These are phyloP conservation scores for Agaricus bisporus DNA, from an alignment of 768 basidiomycete species.

Conservation along the genomic window DNA sequence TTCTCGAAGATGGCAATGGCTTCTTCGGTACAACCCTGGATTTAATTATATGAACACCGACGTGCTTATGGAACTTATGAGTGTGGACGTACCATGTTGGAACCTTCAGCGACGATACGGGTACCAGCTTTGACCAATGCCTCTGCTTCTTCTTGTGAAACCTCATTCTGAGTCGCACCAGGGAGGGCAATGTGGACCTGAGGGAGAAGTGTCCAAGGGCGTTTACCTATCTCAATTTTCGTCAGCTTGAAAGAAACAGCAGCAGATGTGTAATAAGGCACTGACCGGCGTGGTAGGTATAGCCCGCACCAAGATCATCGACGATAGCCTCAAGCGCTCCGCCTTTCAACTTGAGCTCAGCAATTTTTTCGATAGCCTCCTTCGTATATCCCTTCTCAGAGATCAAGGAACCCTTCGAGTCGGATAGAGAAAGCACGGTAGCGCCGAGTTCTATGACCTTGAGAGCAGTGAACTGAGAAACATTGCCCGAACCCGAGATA, in stretches of 20 bases:
- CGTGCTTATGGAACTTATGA: neutral
- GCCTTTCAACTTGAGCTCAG: slow-evolving; percentile 48
- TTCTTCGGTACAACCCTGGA: slow-evolving; percentile 58
- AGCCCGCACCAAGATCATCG: slow-evolving; percentile 25
- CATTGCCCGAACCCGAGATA: slow-evolving; percentile 67
- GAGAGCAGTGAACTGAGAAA: slow-evolving; percentile 69
- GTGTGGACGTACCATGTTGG: slow-evolving; percentile 47
- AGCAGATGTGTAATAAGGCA: neutral
- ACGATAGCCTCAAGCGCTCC: slow-evolving; percentile 35
- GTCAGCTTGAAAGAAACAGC: neutral
- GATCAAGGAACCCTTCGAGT: slow-evolving; percentile 68
- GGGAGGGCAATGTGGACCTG: slow-evolving; percentile 66
- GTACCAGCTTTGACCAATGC: slow-evolving; percentile 63
- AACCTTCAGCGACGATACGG: slow-evolving; percentile 69
- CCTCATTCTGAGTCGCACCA: slow-evolving; percentile 68
- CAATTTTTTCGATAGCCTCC: slow-evolving; percentile 46
- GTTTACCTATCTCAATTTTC: slow-evolving; percentile 29
- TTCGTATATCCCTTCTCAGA: slow-evolving; percentile 52
- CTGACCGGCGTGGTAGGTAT: slow-evolving; percentile 43
- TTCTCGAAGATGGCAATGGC: slow-evolving; percentile 69
- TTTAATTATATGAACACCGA: neutral
- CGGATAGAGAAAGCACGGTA: slow-evolving; percentile 64
- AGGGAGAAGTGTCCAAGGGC: slow-evolving; percentile 64
- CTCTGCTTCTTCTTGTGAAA: slow-evolving; percentile 62
- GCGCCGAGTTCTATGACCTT: slow-evolving; percentile 75